Base-by-base conservation (phyloP, 2,329 filamentous ascomycete genomes). In the Phyllosticta citribraziliensis region DNA sequence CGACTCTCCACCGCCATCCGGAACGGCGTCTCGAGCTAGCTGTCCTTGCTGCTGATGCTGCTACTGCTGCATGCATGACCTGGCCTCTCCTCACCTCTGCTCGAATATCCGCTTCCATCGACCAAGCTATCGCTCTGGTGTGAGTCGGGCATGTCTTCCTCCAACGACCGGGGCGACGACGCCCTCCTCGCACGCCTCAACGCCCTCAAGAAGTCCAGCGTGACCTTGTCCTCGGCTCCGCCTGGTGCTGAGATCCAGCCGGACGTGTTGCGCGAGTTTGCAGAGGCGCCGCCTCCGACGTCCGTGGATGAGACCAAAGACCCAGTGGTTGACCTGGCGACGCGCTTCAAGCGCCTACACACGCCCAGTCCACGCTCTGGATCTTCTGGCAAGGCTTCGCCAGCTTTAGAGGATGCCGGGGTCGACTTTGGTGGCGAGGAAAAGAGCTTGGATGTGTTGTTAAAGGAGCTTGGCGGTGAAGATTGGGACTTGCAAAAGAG, bases 161-260 rank as follows among this genome's bases (percentile, higher is more conserved):
- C 30, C 12, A 52, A 54, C 30, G 19, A 12, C 52, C 51, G 63
- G 40, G 56, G 61, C 40, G 76, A 79, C 62, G 70, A 76, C 56
- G 70, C 74, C 61, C 74, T 80, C 20, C 75, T 80, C 60, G 76
- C 78, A 20, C 75, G 78, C 56, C 71, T 80, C 40, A 79, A 80
- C 64, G 78, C 78, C 14, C 71, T 80, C 55, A 79, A 78, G 65
- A 74, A 75, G 52, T 75, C 76, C 1, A 71, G 67, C 27, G 70
- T 79, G 20, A 73, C 65, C 57, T 67, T 79, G 19, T 62, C 59
- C 66, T 17, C 65, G 67, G 51, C 58, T 12, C 62, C 64, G n/a
- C 55, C 66, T 22, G 55, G 66, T 14, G 22, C 51, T 30, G 52
- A 55, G 24, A 53, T 53, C 25, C 51, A 54, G 17, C 56, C 59